A percentile compares a stretch with the other conserved stretches of the same genome.
phyloP scores from a whole-genome alignment of 2,329 filamentous ascomycete species.

The Torrubiella hemipterigena region DNA sequence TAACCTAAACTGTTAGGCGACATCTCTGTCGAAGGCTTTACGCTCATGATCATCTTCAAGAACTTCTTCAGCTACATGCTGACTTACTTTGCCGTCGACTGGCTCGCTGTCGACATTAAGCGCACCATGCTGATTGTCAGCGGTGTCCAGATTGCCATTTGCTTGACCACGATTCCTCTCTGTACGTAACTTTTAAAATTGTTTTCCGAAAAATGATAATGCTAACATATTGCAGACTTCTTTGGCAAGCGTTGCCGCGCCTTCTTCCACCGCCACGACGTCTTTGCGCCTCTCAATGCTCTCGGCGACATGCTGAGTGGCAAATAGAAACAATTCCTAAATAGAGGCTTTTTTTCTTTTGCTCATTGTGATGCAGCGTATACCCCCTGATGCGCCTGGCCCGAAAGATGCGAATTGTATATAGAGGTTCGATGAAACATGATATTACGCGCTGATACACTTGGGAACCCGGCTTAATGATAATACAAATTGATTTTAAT shows the following conservation, averaged over 20 bases:
- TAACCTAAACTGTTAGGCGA: constrained; percentile 38
- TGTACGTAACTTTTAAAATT: not conserved
- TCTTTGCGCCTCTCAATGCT: constrained; percentile 34
- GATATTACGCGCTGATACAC: too few relatives aligned
- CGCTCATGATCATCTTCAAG: constrained; percentile 84
- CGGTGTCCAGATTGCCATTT: constrained; percentile 67
- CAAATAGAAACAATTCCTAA: too few relatives aligned
- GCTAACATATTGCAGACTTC: constrained; percentile 43
- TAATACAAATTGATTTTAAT: too few relatives aligned
- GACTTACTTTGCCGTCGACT: constrained; percentile 75
- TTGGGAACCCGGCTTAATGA: too few relatives aligned
- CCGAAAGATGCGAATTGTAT: too few relatives aligned
- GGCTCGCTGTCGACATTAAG: constrained; percentile 57
- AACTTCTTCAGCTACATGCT: constrained; percentile 84
- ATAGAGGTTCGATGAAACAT: too few relatives aligned
- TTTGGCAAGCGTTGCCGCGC: constrained; percentile 67
- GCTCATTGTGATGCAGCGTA: too few relatives aligned
- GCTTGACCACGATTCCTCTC: constrained; percentile 49
- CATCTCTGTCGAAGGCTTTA: constrained; percentile 78
- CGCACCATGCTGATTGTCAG: constrained; percentile 57
- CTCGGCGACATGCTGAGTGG: constrained; percentile 2
- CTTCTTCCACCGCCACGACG: constrained; percentile 64
- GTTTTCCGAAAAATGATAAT: constrained; percentile 2
- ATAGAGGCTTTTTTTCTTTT: not conserved
- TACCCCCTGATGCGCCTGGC: too few relatives aligned